A percentile compares a stretch with the other conserved stretches of the same genome.
Evolutionary conservation across 1,284 basidiomycete species (phyloP).

Genomic region (Rhodotorula sp.): DNA sequence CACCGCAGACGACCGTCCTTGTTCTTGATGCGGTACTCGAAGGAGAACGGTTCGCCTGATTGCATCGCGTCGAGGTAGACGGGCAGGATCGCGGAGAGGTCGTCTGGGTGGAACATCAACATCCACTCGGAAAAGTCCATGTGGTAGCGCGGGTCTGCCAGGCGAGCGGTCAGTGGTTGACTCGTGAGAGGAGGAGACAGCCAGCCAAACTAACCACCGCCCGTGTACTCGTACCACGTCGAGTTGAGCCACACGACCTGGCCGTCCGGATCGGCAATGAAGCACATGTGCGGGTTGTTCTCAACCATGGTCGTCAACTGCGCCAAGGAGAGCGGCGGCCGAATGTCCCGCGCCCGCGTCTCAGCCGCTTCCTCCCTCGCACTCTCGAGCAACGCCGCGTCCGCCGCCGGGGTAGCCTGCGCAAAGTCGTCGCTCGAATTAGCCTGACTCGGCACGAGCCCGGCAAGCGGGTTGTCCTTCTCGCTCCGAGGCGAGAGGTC

Average conservation of each 20-base stretch:
- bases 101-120: constrained; percentile 19
- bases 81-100: constrained; percentile 10
- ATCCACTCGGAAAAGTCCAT: constrained; percentile 12
- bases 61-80: constrained; percentile 15
- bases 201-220: background rate
- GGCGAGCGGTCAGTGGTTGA: too few species aligned
- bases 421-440: background rate
- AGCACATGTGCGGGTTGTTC: constrained; percentile 12
- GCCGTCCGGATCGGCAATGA: constrained; percentile 13
- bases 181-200: too few species aligned
- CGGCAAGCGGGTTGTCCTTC: background rate
- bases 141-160: background rate
- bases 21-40: constrained; percentile 46
- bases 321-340: background rate
- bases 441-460: background rate
- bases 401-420: background rate
- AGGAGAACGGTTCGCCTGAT: constrained; percentile 8
- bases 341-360: background rate
- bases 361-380: background rate
- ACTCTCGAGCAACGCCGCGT: background rate
- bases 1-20: constrained; percentile 9
- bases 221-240: constrained; percentile 22
- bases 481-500: background rate
- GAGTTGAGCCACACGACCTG: constrained; percentile 23
- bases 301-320: constrained; percentile 13